phyloP scores from a whole-genome alignment of 768 basidiomycete genomes.

The Kwoniella botswanensis region DNA sequence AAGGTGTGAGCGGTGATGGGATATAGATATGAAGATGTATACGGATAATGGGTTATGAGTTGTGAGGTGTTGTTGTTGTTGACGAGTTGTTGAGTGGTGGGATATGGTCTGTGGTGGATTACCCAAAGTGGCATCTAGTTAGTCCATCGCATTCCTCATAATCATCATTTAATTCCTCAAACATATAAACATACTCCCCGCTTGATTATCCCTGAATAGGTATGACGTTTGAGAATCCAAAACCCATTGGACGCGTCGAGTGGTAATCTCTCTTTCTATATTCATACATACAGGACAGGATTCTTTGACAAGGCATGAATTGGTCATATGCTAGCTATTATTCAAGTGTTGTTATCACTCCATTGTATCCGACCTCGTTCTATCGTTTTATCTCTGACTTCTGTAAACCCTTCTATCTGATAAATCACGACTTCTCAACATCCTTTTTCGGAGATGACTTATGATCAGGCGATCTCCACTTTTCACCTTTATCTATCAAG shows the following conservation, averaged over 20 bases:
- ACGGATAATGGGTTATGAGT: too few relatives aligned
- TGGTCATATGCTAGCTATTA: too few relatives aligned
- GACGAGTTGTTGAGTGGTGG: slow-evolving; percentile 1
- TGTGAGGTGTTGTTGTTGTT: slow-evolving; percentile 8
- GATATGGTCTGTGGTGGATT: neutral
- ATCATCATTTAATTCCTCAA: too few relatives aligned
- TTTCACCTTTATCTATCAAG: slow-evolving; percentile 16
- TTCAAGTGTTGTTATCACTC: too few relatives aligned
- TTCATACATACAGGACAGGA: neutral
- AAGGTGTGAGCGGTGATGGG: neutral
- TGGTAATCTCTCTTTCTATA: neutral
- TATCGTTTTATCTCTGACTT: too few relatives aligned
- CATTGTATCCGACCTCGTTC: too few relatives aligned
- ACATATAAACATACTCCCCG: too few relatives aligned
- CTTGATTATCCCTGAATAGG: slow-evolving; percentile 5
- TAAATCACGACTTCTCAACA: too few relatives aligned
- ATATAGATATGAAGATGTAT: neutral
- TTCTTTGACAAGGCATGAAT: neutral
- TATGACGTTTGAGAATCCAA: slow-evolving; percentile 13
- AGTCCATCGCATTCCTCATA: neutral
- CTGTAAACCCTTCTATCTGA: too few relatives aligned
- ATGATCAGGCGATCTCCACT: slow-evolving; percentile 12
- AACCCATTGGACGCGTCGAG: slow-evolving; percentile 8
- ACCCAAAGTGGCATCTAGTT: neutral
- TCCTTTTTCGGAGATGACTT: neutral